Evolutionary conservation across 2,329 filamentous ascomycete species (phyloP).

Genomic region (Zymoseptoria brevis): DNA sequence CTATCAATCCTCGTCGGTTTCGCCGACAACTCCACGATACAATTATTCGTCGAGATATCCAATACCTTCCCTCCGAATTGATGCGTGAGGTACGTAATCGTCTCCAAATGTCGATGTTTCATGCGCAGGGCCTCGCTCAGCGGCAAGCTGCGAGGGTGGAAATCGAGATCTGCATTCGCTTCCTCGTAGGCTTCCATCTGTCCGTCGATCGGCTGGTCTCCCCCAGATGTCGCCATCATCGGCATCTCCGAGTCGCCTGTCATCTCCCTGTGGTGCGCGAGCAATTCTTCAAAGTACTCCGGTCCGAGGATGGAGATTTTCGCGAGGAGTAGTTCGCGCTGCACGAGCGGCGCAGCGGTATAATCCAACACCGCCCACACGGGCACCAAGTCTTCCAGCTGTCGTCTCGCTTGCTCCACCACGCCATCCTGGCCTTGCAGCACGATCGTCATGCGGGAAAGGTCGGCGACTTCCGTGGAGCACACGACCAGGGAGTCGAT

Average conservation of each 20-base stretch:
- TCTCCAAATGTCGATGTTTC: conserved; percentile 95
- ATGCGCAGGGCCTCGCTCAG: conserved; percentile 83
- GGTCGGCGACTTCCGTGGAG: conserved; percentile 91
- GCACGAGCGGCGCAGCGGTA: conserved; percentile 82
- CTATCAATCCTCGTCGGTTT: conserved; percentile 92
- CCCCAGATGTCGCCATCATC: conserved; percentile 17
- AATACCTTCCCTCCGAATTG: conserved; percentile 97
- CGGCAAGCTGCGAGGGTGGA: conserved; percentile 81
- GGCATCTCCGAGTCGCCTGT: conserved; percentile 33
- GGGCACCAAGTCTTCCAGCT: conserved; percentile 92
- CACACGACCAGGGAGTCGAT: conserved; percentile 97
- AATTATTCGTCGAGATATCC: conserved; percentile 97
- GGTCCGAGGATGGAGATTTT: conserved; percentile 96
- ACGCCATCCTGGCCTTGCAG: conserved; percentile 93
- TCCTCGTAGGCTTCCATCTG: conserved; percentile 11
- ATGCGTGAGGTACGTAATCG: conserved; percentile 92
- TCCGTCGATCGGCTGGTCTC: not conserved
- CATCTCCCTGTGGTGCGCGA: conserved; percentile 93
- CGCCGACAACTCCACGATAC: conserved; percentile 92
- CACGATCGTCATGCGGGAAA: conserved; percentile 98
- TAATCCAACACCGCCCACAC: conserved; percentile 99
- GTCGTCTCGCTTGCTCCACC: conserved; percentile 89
- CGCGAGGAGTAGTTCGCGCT: conserved; percentile 88
- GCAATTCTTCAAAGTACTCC: conserved; percentile 95
- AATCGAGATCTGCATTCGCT: conserved; percentile 49